Base-by-base conservation (phyloP, 805 yeast genomes). In the Wickerhamiella alocasiicola region DNA sequence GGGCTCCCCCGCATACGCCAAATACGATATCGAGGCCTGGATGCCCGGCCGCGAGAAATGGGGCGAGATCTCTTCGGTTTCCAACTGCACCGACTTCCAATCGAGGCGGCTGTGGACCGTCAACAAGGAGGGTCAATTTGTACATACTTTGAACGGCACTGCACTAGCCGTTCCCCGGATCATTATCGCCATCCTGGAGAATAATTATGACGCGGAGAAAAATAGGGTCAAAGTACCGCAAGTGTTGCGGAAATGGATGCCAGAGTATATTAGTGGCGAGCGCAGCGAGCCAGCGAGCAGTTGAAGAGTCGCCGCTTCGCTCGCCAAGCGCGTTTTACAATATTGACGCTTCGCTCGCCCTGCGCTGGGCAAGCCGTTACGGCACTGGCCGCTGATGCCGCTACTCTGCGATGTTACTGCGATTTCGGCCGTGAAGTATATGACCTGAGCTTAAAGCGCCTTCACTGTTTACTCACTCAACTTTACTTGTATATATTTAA, bases 131-230 rank as follows among this genome's bases (percentile, higher is more conserved):
- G 46, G 61, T 50, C 54, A 51, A 25, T 81, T 68, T 53, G 84
- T 74, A 0, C 85, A 82, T 47, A 91, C 98, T 0, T 66, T 91
- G 34, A 91, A 91, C 50, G 98, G 96, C 13, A 91, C 98, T 0
- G 95, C 95, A 2, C 70, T 87, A 71, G 98, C 98, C 1, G 78
- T 88, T 12, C 98, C 98, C 2, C 66, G 98, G 44, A 78, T 87
- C 1, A 76, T 91, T 15, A 69, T 87, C 16, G 95, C 97, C 1
- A 68, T 91, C n/a, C 63, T 88, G 4, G 98, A 91, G 61, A 91
- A 81, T 56, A 71, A 70, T 50, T 91, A 81, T 2, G 58, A 49
- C 18, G 39, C 42, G 1, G 34, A 38, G 18, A 30, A 36, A 15
- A 25, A 37, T 12, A 25, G 26, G n/a, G 46, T 52, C 18, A 23